These are phyloP conservation scores for Erucastrum elatum DNA, from an alignment of 345 rosid genomes.

Conservation along the genomic window DNA sequence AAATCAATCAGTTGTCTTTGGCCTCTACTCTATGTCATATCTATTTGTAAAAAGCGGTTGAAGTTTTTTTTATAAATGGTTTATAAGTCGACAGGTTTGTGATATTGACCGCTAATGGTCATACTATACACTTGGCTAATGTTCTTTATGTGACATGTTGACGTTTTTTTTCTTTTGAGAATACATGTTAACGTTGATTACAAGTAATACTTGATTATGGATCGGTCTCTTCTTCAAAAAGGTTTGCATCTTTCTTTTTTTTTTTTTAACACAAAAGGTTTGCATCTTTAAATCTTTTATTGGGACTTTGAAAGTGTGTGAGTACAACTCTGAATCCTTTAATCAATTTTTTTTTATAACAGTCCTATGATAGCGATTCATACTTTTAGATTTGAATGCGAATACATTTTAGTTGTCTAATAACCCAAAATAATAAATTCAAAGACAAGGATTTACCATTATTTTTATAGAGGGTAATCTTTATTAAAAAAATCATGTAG, in stretches of 20 bases:
- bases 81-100: background rate
- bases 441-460: background rate
- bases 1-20: slow-evolving; percentile 8
- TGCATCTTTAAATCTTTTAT: slow-evolving; percentile 1
- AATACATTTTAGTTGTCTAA: background rate
- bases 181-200: background rate
- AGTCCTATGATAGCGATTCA: background rate
- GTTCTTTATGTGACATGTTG: background rate
- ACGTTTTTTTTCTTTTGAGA: background rate
- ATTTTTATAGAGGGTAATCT: background rate
- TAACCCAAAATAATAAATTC: background rate
- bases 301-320: slow-evolving; percentile 1
- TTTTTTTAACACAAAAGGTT: background rate
- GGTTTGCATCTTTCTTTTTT: background rate
- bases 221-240: background rate
- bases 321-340: slow-evolving; percentile 14
- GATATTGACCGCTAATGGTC: background rate
- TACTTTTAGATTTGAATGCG: slow-evolving; percentile 1
- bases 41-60: background rate
- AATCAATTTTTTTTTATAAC: background rate
- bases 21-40: background rate
- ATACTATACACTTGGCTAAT: background rate
- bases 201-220: background rate
- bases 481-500: background rate
- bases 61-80: background rate